Evolutionary conservation across 2,329 filamentous ascomycete species (phyloP), one percentile per base, ranked within the genome.

Genomic region (Botrytis tulipae): DNA sequence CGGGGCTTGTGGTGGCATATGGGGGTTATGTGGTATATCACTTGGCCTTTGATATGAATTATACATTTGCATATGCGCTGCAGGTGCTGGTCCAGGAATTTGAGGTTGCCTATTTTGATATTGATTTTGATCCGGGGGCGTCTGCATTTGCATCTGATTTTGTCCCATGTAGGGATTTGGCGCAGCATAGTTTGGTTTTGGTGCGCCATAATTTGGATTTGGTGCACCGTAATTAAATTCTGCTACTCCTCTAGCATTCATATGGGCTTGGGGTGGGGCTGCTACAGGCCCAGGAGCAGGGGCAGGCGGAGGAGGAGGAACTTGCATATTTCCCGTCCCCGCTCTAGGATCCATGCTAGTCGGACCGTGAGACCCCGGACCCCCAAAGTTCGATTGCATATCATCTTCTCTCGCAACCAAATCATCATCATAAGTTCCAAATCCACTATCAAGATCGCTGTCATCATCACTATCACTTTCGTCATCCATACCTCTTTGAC

Each of bases 351-450:
- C 3, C 5, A 48, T 8, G 10, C 12, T 22, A 7, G 20, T 32
- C 20, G 8, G 32, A 48, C 1, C 29, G 4, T 16, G 25, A 62
- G 22, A 16, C 18, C 29, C 4, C 2, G 25, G 18, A 4, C 20
- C 22, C 25, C 35, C 20, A 51, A 35, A 22, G 14, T 7, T 18
- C 9, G 12, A 32, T 7, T 69, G n/a, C 7, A 32, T 29, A 32
- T 69, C 48, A 14, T 54, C 37, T 14, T 44, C 20, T 25, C 25
- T 59, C 25, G 18, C 35, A 42, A 71, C 4, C 12, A 65, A 54
- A 71, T 71, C 69, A 14, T 63, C 44, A 29, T 71, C 59, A 18
- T 65, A 65, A 3, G 59, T 71, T 20, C 69, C 69, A 8, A 71
- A 65, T 29, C 59, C 69, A 25, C 59, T 32, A 51, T 65, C 69